Evolutionary conservation across 805 yeast species (phyloP), one percentile per base, ranked within the genome.

Genomic region (Yarrowia sp.): DNA sequence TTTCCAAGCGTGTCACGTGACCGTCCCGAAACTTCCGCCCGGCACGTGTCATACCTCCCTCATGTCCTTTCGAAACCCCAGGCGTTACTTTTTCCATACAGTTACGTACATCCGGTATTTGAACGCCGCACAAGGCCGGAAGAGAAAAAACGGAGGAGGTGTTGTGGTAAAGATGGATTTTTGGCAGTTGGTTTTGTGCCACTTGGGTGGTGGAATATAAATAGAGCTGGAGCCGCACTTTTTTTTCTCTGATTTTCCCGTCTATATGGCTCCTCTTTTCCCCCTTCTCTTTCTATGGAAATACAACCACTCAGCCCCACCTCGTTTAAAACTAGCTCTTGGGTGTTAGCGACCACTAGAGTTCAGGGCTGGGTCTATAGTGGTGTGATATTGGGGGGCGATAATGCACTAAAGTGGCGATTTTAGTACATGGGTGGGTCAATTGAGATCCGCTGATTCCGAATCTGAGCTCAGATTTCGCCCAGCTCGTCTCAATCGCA

Each of bases 61-160:
- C 12, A 30, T n/a, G 36, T 33, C 34, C 24, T 13, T 9, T 47
- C 14, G 10, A 9, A 10, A 17, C 20, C 49, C 12, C 49, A 10
- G 49, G 38, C 36, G 53, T 44, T 44, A 19, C 33, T 24, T 46
- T 46, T 49, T 49, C 55, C 55, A 49, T 49, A 49, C 55, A 34
- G 39, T 33, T n/a, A 19, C 24, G 13, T 44, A 13, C 30, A 44
- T 44, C 9, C n/a, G 15, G 3, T 2, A 30, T 44, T 47, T 30
- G 13, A 30, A 15, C 20, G 55, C 55, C 55, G 55, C 55, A 49
- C 55, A n/a, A 24, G 7, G 30, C 30, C 30, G 30, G 30, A 24
- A 24, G 30, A 24, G 30, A 14, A n/a, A 33, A 17, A 5, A 10
- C 30, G 15, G 33, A 24, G 2, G 24, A 17, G 20, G 20, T 17